Percentiles rank a stretch among this genome's conserved stretches.
Conservation (phyloP, 352 stramenopile genomes). For the Phytophthora aleatoria region DNA sequence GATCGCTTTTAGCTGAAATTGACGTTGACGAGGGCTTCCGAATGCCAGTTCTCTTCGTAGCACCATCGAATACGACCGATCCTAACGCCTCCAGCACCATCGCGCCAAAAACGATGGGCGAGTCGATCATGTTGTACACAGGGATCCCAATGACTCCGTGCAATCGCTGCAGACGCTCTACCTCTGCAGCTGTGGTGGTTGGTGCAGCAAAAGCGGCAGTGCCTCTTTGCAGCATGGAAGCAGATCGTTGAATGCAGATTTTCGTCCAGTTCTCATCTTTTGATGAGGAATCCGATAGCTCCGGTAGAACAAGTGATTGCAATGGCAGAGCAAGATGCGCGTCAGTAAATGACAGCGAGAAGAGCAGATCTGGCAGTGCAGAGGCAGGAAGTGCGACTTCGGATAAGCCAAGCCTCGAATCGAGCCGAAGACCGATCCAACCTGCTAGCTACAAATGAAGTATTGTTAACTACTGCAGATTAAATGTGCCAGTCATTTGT, state of each 20-base stretch:
- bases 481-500: background rate
- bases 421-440: constrained; percentile 54
- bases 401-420: constrained; percentile 50
- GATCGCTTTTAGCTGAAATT: background rate
- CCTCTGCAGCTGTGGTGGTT: constrained; percentile 46
- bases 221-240: constrained; percentile 61
- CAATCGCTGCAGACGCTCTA: constrained; percentile 53
- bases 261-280: constrained; percentile 15
- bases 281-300: constrained; percentile 21
- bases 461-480: background rate
- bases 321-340: constrained; percentile 45
- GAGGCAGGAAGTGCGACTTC: constrained; percentile 33
- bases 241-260: constrained; percentile 61
- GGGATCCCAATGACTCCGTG: constrained; percentile 50
- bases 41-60: constrained; percentile 43
- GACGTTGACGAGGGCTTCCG: background rate
- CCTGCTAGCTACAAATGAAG: constrained; percentile 46
- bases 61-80: constrained; percentile 24
- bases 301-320: constrained; percentile 44
- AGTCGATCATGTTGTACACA: constrained; percentile 77
- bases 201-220: constrained; percentile 48
- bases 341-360: constrained; percentile 48
- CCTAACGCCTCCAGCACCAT: constrained; percentile 49
- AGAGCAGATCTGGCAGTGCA: constrained; percentile 30
- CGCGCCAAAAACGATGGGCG: constrained; percentile 59